Evolutionary conservation across 768 basidiomycete species (phyloP), one percentile per base, ranked within the genome.

Genomic region (Termitomyces sp.): DNA sequence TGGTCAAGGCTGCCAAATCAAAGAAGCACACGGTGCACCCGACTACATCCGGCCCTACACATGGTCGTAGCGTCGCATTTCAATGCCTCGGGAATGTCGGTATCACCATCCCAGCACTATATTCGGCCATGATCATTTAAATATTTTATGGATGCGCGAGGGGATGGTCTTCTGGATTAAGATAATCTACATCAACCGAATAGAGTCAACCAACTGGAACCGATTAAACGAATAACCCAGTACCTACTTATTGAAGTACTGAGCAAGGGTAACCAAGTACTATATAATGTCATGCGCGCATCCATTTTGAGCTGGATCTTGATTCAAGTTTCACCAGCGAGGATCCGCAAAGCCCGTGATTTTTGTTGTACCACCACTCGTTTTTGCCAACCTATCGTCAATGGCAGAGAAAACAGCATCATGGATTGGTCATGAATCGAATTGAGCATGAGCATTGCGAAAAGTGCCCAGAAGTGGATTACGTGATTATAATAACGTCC

Each of bases 11-110:
- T 46, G 40, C 49, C 40, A 57, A 35, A 63, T 65, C 64, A 65
- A 48, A 63, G 59, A 65, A 65, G 59, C 66, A 48, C 24, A 35
- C n/a, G 35, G 28, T 20, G 24, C 36, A 53, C 52, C 44, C 2
- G 36, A 6, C 45, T 6, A 28, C 3, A 33, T 52, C 61, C 66
- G 64, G 56, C 18, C 39, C 7, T 22, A 18, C 59, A 54, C 55
- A 60, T 64, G 59, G 52, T 42, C n/a, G 18, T 22, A 28, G 28
- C 32, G 44, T 32, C 22, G 13, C 36, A 33, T 11, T 36, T 35
- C 40, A 28, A 24, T 16, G 39, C 42, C 22, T 32, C 22, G n/a
- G 13, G n/a, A 56, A 45, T 33, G 66, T 69, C 69, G 68, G 55
- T 69, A 63, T 24, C 46, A 7, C 16, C 48, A 7, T 13, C 22